Conservation (phyloP, 2,329 filamentous ascomycete genomes). For the Fusarium sp. region DNA sequence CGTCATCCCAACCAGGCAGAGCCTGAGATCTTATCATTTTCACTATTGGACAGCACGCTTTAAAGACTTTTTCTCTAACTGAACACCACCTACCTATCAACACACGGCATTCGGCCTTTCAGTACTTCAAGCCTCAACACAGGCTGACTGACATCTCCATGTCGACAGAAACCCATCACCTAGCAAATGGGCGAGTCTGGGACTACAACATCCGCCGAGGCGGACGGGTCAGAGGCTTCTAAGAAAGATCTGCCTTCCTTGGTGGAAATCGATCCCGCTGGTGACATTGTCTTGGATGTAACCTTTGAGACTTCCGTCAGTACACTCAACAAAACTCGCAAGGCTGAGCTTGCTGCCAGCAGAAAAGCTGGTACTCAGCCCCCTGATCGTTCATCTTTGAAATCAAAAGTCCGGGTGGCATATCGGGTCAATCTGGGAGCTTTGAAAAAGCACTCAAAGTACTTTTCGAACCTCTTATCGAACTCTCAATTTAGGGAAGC, state of each 20-base stretch:
- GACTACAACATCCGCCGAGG: constrained; percentile 43
- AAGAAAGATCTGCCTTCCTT: constrained; percentile 46
- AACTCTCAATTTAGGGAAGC: constrained; percentile 71
- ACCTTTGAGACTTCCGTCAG: constrained; percentile 67
- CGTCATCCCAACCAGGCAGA: constrained; percentile 22
- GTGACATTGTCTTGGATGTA: constrained; percentile 73
- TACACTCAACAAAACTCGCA: constrained; percentile 57
- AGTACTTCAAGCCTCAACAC: constrained; percentile 3
- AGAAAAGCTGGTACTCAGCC: constrained; percentile 42
- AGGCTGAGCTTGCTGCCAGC: constrained; percentile 45
- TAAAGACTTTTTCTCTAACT: constrained; percentile 5
- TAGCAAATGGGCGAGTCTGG: constrained; percentile 45
- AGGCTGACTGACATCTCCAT: constrained; percentile 35
- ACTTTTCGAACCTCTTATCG: constrained; percentile 73
- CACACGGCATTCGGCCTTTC: constrained; percentile 1
- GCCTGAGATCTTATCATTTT: constrained; percentile 24
- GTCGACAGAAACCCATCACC: constrained; percentile 29
- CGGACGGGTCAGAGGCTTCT: constrained; percentile 41
- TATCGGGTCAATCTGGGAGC: constrained; percentile 68
- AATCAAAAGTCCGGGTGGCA: constrained; percentile 51
- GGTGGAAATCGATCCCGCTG: constrained; percentile 62
- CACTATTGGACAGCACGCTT: background rate
- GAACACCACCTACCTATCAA: background rate
- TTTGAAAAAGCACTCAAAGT: constrained; percentile 70
- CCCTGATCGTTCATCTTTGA: constrained; percentile 43